Percentiles rank a stretch among this genome's conserved stretches.
These are phyloP conservation scores for Hevea brasiliensis DNA, from an alignment of 345 rosid species.

Conservation along the genomic window DNA sequence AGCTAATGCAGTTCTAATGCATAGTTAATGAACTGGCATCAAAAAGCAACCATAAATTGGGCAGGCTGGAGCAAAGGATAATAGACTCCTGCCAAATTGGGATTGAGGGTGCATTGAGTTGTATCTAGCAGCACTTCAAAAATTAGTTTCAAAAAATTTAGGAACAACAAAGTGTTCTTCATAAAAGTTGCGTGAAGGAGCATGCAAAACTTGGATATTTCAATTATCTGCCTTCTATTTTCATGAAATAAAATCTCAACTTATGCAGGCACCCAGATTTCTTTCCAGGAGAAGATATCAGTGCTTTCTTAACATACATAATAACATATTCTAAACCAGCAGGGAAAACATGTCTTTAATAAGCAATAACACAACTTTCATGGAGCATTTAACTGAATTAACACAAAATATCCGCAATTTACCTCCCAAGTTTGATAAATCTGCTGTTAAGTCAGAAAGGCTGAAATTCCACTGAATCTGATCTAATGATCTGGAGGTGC, in stretches of 20 bases:
- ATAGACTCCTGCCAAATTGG: background rate
- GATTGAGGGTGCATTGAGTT: background rate
- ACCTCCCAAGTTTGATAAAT: slow-evolving; percentile 94
- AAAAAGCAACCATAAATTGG: background rate
- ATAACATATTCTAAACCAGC: background rate
- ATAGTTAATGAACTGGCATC: background rate
- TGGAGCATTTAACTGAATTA: background rate
- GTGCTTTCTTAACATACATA: too few species aligned
- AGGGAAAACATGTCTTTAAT: background rate
- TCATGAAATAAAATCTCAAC: background rate
- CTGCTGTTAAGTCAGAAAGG: slow-evolving; percentile 89
- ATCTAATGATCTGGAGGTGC: slow-evolving; percentile 78
- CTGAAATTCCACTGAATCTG: slow-evolving; percentile 97
- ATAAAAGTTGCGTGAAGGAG: background rate
- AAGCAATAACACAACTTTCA: background rate
- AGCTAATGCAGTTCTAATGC: background rate
- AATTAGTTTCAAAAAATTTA: background rate
- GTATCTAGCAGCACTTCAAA: background rate
- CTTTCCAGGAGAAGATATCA: background rate
- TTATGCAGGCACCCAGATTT: background rate
- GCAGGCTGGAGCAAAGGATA: background rate
- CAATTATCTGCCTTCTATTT: background rate
- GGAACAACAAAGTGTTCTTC: background rate
- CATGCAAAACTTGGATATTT: slow-evolving; percentile 1
- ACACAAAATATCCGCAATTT: slow-evolving; percentile 22